Evolutionary conservation across 1,284 basidiomycete species (phyloP).

Genomic region (Somion occarium): DNA sequence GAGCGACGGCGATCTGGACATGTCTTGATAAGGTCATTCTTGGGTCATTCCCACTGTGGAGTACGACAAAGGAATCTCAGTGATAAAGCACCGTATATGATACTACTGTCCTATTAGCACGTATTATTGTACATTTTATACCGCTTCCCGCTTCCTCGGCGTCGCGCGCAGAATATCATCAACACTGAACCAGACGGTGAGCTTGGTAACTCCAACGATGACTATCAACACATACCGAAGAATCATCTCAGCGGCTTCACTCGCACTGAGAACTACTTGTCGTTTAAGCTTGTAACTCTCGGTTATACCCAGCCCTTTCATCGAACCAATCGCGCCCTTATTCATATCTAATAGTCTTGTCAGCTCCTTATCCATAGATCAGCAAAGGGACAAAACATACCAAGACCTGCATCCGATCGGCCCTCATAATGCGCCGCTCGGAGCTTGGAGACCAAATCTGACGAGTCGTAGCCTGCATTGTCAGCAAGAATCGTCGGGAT

Average conservation of each 20-base stretch:
- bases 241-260: slow-evolving; percentile 98
- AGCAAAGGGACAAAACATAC: slow-evolving; percentile 39
- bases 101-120: no score
- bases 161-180: slow-evolving; percentile 66
- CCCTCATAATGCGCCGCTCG: slow-evolving; percentile 95
- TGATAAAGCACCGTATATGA: no score
- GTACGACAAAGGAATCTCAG: no score
- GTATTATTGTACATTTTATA: no score
- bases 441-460: slow-evolving; percentile 89
- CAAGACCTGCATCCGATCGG: slow-evolving; percentile 77
- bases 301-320: slow-evolving; percentile 85
- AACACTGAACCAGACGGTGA: slow-evolving; percentile 37
- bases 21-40: no score
- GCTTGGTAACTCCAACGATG: slow-evolving; percentile 11
- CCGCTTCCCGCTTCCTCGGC: slow-evolving; percentile 61
- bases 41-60: no score
- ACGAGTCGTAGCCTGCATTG: slow-evolving; percentile 96
- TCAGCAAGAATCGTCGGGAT: slow-evolving; percentile 97
- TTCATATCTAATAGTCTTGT: slow-evolving; percentile 70
- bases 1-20: no score
- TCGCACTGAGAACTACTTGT: slow-evolving; percentile 92
- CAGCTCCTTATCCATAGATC: neutral
- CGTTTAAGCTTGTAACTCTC: slow-evolving; percentile 98
- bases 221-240: slow-evolving; percentile 61
- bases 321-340: slow-evolving; percentile 79